A percentile compares a stretch with the other conserved stretches of the same genome.
phyloP scores from a whole-genome alignment of 805 yeast species.

The Candida orba region DNA sequence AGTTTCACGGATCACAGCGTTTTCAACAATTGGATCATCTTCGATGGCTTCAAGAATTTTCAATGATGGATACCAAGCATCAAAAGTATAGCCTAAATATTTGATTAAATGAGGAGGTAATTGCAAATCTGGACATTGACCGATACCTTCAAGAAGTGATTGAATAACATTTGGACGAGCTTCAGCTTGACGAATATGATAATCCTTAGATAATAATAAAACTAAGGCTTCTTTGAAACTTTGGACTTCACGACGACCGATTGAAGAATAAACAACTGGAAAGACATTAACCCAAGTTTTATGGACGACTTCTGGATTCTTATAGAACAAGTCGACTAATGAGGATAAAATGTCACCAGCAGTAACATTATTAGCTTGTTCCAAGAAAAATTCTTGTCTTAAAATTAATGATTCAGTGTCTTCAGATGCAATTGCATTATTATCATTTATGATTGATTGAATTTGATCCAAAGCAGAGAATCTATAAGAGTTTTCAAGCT shows the following conservation, averaged over 20 bases:
- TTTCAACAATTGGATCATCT: conserved; percentile 53
- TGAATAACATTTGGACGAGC: conserved; percentile 82
- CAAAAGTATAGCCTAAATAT: conserved; percentile 77
- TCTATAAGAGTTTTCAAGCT: conserved; percentile 41
- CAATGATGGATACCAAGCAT: conserved; percentile 88
- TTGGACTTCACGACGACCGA: conserved; percentile 72
- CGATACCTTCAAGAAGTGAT: conserved; percentile 77
- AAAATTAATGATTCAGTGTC: conserved; percentile 26
- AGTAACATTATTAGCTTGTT: conserved; percentile 26
- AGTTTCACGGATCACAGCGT: conserved; percentile 70
- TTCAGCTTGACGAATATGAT: conserved; percentile 85
- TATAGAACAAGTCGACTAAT: conserved; percentile 72
- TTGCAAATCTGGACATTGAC: conserved; percentile 62
- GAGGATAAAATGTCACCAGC: conserved; percentile 64
- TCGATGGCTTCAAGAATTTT: conserved; percentile 72
- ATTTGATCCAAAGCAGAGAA: conserved; percentile 47
- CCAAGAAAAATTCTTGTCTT: conserved; percentile 29
- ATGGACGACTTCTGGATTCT: conserved; percentile 72
- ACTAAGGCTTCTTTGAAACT: conserved; percentile 82
- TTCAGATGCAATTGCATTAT: conserved; percentile 15
- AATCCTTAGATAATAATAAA: conserved; percentile 77
- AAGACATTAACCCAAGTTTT: conserved; percentile 78
- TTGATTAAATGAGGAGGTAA: conserved; percentile 92
- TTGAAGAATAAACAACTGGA: conserved; percentile 69
- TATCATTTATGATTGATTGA: conserved; percentile 18